Percentiles rank a stretch among this genome's conserved stretches.
Conservation (phyloP, 768 basidiomycete species). For the Mycena galericulata region DNA sequence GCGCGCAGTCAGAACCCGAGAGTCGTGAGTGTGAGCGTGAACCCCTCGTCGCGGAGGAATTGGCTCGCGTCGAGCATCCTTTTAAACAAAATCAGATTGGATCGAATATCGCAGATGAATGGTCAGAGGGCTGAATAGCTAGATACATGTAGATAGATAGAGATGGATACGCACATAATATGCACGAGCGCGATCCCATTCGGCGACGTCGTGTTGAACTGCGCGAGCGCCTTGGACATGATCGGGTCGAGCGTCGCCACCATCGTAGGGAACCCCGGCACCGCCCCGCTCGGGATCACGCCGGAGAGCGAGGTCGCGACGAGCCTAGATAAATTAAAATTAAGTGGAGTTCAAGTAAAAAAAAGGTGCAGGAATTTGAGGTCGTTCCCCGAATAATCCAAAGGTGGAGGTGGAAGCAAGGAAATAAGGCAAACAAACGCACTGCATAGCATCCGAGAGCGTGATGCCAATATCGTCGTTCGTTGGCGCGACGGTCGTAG, state of each 20-base stretch:
- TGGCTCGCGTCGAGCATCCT: slow-evolving; percentile 52
- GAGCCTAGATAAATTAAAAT: slow-evolving; percentile 28
- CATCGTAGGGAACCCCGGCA: slow-evolving; percentile 43
- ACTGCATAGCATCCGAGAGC: slow-evolving; percentile 47
- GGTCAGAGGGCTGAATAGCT: too few species aligned
- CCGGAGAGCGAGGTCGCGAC: slow-evolving; percentile 47
- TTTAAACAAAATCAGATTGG: not conserved
- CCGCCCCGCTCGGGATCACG: slow-evolving; percentile 34
- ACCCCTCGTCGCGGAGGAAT: slow-evolving; percentile 47
- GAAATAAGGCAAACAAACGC: slow-evolving; percentile 12
- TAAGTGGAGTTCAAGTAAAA: not conserved
- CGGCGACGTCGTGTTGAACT: slow-evolving; percentile 48
- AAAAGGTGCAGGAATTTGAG: too few species aligned
- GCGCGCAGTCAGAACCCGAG: slow-evolving; percentile 42
- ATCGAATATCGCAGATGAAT: too few species aligned
- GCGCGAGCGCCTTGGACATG: slow-evolving; percentile 38
- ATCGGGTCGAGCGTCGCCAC: slow-evolving; percentile 45
- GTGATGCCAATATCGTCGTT: slow-evolving; percentile 50
- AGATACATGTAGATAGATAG: too few species aligned
- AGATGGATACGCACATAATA: too few species aligned
- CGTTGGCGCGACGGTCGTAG: slow-evolving; percentile 46
- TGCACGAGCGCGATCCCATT: slow-evolving; percentile 41
- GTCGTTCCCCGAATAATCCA: too few species aligned
- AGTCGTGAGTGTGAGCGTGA: slow-evolving; percentile 46
- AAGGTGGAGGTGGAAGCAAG: too few species aligned